Percentiles rank a stretch among this genome's conserved stretches.
These are phyloP conservation scores for Phoma sp. DNA, from an alignment of 2,329 filamentous ascomycete genomes.

Conservation along the genomic window DNA sequence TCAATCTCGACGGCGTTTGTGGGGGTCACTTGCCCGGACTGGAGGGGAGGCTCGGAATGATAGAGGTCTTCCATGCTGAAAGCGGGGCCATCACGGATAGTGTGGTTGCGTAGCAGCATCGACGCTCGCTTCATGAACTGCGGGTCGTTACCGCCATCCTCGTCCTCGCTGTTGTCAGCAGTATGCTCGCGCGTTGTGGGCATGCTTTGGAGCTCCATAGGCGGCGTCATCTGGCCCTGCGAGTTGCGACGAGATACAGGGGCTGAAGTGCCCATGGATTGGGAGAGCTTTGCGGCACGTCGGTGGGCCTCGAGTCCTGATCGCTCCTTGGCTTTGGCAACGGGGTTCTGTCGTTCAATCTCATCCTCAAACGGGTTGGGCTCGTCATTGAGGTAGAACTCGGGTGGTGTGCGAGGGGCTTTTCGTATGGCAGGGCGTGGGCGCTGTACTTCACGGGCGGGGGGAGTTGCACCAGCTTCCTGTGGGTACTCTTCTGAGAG, in stretches of 20 bases:
- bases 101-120: slow-evolving; percentile 43
- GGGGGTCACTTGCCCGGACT: slow-evolving; percentile 58
- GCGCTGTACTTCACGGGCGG: slow-evolving; percentile 36
- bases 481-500: slow-evolving; percentile 39
- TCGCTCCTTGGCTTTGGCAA: slow-evolving; percentile 35
- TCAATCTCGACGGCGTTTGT: slow-evolving; percentile 57
- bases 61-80: slow-evolving; percentile 40
- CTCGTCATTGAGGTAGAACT: slow-evolving; percentile 43
- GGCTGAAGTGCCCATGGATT: slow-evolving; percentile 45
- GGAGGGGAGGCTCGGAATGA: slow-evolving; percentile 36
- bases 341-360: slow-evolving; percentile 10
- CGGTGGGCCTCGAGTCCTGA: slow-evolving; percentile 46
- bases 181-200: slow-evolving; percentile 26
- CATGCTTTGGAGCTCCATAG: slow-evolving; percentile 26
- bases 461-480: slow-evolving; percentile 24
- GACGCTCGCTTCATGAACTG: slow-evolving; percentile 52
- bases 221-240: slow-evolving; percentile 34
- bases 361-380: slow-evolving; percentile 44
- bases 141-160: slow-evolving; percentile 37
- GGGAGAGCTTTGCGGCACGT: slow-evolving; percentile 44
- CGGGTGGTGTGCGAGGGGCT: slow-evolving; percentile 39
- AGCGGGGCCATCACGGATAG: slow-evolving; percentile 26
- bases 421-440: slow-evolving; percentile 49
- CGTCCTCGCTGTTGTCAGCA: slow-evolving; percentile 33
- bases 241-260: slow-evolving; percentile 46